Evolutionary conservation across 2,329 filamentous ascomycete genomes (phyloP), one percentile per base, ranked within the genome.

Genomic region (Bertia moriformis): DNA sequence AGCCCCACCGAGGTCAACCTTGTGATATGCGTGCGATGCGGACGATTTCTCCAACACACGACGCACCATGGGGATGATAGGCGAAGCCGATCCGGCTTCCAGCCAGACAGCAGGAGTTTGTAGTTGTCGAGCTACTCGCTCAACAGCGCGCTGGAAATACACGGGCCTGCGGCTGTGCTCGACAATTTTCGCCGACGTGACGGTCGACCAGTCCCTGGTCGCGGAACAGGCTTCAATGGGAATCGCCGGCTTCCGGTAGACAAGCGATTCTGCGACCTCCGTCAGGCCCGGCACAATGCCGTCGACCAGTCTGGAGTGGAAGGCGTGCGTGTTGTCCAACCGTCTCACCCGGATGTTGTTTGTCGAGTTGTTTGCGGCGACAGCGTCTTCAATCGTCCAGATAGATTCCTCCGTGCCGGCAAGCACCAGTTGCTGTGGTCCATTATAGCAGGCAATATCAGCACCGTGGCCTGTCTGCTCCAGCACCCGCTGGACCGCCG

Each of bases 51-150:
- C 19, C 12, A 40, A 38, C 2, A 39, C 38, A 24, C 18, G 37
- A 18, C 33, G 38, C 2, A 39, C 41, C 14, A 45, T 38, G 7
- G 37, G 22, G 3, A 42, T 40, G 10, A 42, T 40, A n/a, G 39
- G 29, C n/a, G 43, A 44, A 19, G 32, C 42, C 18, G 29, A 37
- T n/a, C 45, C 45, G 5, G 43, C 43, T 19, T 46, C 42, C 14
- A 46, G 20, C 38, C 40, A 46, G 4, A 38, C 42, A 17, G 3
- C 20, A 32, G 39, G 18, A n/a, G n/a, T n/a, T n/a, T n/a, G n/a
- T n/a, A n/a, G n/a, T n/a, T n/a, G n/a, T n/a, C n/a, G 7, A 5
- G 33, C 14, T 17, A 46, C 32, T 17, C 45, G 43, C 38, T 43
- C 38, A 14, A 44, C 38, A 2, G 45, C 45, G 17, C 43, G 36